These are phyloP conservation scores for Vararia minispora DNA, from an alignment of 768 basidiomycete genomes.

Conservation along the genomic window DNA sequence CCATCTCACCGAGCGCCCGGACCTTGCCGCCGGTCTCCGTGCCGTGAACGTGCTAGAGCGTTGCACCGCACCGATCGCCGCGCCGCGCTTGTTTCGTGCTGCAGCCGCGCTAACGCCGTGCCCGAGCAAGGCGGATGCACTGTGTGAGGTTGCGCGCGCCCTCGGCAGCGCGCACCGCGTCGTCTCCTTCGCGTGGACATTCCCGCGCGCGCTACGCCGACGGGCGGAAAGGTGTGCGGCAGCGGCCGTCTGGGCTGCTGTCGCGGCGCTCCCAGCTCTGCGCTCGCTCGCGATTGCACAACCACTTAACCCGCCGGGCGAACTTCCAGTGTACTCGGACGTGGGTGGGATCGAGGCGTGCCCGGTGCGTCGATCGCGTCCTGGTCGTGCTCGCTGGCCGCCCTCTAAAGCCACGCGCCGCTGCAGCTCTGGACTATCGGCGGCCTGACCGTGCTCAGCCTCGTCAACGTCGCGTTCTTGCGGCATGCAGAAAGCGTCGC, in stretches of 20 bases:
- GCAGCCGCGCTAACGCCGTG: not conserved
- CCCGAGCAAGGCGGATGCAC: not conserved
- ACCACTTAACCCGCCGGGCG: not conserved
- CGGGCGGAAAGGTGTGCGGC: not conserved
- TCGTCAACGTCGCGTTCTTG: constrained; percentile 1
- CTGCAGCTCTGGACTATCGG: constrained; percentile 2
- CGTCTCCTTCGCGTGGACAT: not conserved
- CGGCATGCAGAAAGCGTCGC: constrained; percentile 1
- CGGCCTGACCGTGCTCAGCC: constrained; percentile 1
- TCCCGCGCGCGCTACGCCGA: not conserved
- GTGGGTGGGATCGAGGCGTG: not conserved
- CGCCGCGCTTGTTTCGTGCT: too few species aligned
- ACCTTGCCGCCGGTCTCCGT: constrained; percentile 3
- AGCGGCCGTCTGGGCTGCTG: not conserved
- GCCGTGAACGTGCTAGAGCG: constrained; percentile 4
- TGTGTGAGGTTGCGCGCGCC: constrained; percentile 1
- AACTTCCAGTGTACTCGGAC: not conserved
- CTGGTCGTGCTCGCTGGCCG: not conserved
- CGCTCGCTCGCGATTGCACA: not conserved
- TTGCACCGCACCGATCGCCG: constrained; percentile 1
- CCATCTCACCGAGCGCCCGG: constrained; percentile 1
- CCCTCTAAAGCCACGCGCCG: not conserved
- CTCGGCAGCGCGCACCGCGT: not conserved
- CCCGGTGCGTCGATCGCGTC: constrained; percentile 1
- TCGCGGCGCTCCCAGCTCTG: not conserved